These are phyloP conservation scores for Asterophora lycoperdoides DNA, from an alignment of 768 basidiomycete species.

Conservation along the genomic window DNA sequence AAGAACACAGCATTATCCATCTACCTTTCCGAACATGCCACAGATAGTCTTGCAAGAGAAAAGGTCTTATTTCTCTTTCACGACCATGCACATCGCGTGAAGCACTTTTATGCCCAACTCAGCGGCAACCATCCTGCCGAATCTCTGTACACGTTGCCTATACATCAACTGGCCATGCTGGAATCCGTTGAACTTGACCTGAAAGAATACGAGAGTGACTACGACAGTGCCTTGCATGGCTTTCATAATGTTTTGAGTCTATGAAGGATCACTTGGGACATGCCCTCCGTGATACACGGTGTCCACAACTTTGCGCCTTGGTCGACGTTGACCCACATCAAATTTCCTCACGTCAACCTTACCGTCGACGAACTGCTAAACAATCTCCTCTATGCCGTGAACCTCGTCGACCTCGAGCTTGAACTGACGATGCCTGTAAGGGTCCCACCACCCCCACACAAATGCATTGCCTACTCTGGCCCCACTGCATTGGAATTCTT, in stretches of 20 bases:
- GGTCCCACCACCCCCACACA: background rate
- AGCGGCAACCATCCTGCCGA: background rate
- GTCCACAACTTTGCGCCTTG: background rate
- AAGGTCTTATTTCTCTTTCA: background rate
- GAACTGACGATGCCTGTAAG: conserved; percentile 3
- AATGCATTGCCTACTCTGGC: background rate
- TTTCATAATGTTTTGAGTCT: background rate
- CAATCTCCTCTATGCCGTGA: conserved; percentile 1
- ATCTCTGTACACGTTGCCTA: background rate
- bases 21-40: background rate
- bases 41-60: background rate
- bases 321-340: conserved; percentile 5
- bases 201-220: background rate
- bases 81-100: background rate
- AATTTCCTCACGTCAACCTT: background rate
- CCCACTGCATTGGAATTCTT: background rate
- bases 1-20: background rate
- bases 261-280: background rate
- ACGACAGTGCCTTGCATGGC: background rate
- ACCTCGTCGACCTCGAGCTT: conserved; percentile 6
- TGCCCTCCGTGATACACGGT: background rate
- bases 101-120: background rate
- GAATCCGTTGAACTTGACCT: conserved; percentile 4
- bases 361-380: background rate
- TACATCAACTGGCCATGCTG: background rate